Base-by-base conservation (phyloP, 2,329 filamentous ascomycete species). In the Fusarium nematophilum region DNA sequence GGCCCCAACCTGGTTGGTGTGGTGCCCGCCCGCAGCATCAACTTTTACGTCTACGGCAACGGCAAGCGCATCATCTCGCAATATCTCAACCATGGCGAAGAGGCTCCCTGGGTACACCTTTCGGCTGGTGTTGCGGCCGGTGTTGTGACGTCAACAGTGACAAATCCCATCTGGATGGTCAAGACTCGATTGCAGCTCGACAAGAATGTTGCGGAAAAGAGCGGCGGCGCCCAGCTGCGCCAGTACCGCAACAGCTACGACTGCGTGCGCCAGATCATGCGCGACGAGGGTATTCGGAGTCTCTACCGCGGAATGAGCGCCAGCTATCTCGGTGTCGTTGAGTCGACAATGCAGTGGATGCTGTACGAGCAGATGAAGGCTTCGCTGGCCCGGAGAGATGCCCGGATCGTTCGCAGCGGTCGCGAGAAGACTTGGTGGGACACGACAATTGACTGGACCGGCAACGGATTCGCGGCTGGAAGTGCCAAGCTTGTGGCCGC, bases 151-250 rank as follows among this genome's bases (percentile, higher is more conserved):
- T 91, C 91, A 39, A 97, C 94, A 1, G 91, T 90, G 17, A 98
- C 93, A 30, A 97, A 97, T 75, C 93, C 93, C 2, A 97, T 98
- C 70, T 98, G 93, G 93, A 85, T 98, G 61, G 87, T 98, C 72
- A 98, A 98, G 83, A 98, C 93, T 33, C 83, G 93, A 26, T 75
- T 98, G 67, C 93, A 98, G 77, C 85, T 98, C 27, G 93, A 98
- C 79, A 96, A 93, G 79, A 91, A 91, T 71, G 85, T 87, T 46
- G 90, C 89, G 13, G 84, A 86, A 66, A 79, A 84, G 60, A 79
- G 83, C 55, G 84, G 79, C 21, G 82, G 80, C 31, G 73, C 78
- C 21, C 77, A 78, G 48, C 79, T 81, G 45, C 83, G 93, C 46
- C 87, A 87, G 70, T 97, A 98, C 77, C 87, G 87, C 73, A 97